Conservation (phyloP, 495 filamentous ascomycete genomes). For the Cercophora sp. region DNA sequence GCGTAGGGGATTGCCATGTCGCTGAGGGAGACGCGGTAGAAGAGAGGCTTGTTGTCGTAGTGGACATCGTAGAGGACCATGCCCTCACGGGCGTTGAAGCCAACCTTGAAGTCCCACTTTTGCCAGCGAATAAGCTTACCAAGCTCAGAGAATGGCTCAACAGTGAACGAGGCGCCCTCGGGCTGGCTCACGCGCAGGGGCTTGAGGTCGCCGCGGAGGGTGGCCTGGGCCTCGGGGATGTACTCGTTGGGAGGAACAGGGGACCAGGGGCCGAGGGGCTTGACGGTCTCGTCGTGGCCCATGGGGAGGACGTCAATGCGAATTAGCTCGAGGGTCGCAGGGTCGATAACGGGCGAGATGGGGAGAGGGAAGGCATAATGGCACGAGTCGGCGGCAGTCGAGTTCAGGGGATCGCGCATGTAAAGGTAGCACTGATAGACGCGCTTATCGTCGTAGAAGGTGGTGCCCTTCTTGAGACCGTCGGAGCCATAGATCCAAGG, state of each 20-base stretch:
- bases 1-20: slow-evolving; percentile 81
- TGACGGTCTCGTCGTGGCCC: slow-evolving; percentile 50
- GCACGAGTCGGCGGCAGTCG: slow-evolving; percentile 59
- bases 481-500: slow-evolving; percentile 73
- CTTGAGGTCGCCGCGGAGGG: slow-evolving; percentile 59
- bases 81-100: slow-evolving; percentile 67
- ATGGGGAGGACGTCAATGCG: slow-evolving; percentile 58
- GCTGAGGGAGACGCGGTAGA: slow-evolving; percentile 62
- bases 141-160: slow-evolving; percentile 39
- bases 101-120: slow-evolving; percentile 61
- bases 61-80: slow-evolving; percentile 60
- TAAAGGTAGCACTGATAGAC: slow-evolving; percentile 67
- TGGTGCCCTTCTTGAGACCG: slow-evolving; percentile 52
- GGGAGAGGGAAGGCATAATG: slow-evolving; percentile 76
- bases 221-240: slow-evolving; percentile 61
- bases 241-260: slow-evolving; percentile 62
- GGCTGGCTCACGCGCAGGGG: slow-evolving; percentile 73
- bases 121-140: slow-evolving; percentile 49
- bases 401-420: slow-evolving; percentile 43
- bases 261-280: slow-evolving; percentile 19
- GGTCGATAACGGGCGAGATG: slow-evolving; percentile 69
- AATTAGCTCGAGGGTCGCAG: slow-evolving; percentile 58
- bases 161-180: slow-evolving; percentile 64
- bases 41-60: slow-evolving; percentile 59
- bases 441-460: slow-evolving; percentile 42